phyloP scores from a whole-genome alignment of 2,329 filamentous ascomycete species.

The Claviceps pusilla region DNA sequence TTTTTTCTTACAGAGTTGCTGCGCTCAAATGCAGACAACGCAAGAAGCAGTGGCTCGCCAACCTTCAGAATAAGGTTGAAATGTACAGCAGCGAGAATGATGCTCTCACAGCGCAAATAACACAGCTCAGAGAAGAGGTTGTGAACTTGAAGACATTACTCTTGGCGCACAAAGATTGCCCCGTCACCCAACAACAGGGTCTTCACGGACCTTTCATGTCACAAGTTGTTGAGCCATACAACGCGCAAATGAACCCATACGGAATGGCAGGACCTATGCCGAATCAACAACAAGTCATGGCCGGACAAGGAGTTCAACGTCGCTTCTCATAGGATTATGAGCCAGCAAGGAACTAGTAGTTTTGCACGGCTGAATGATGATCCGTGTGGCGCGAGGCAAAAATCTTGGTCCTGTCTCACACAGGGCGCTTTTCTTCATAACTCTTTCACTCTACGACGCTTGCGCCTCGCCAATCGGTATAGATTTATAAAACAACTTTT shows the following conservation, averaged over 20 bases:
- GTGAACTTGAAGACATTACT: conserved; percentile 88
- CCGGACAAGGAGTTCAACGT: conserved; percentile 38
- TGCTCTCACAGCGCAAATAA: conserved; percentile 66
- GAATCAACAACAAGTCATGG: conserved; percentile 37
- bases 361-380: background rate
- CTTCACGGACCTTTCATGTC: conserved; percentile 44
- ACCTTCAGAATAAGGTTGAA: conserved; percentile 88
- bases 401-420: background rate
- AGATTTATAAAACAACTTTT: background rate
- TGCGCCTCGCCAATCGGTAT: background rate
- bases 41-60: conserved; percentile 97
- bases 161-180: conserved; percentile 90
- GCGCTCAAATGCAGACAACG: conserved; percentile 92
- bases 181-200: conserved; percentile 70
- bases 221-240: conserved; percentile 38
- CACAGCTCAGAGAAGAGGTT: conserved; percentile 76
- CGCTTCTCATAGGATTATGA: conserved; percentile 38
- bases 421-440: background rate
- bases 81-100: conserved; percentile 88
- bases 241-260: conserved; percentile 43
- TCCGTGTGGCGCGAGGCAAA: background rate
- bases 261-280: conserved; percentile 39
- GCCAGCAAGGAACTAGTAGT: background rate
- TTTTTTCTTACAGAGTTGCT: conserved; percentile 51
- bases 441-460: too few relatives aligned